phyloP scores from a whole-genome alignment of 2,329 filamentous ascomycete species.

The Xylariaceae sp. region DNA sequence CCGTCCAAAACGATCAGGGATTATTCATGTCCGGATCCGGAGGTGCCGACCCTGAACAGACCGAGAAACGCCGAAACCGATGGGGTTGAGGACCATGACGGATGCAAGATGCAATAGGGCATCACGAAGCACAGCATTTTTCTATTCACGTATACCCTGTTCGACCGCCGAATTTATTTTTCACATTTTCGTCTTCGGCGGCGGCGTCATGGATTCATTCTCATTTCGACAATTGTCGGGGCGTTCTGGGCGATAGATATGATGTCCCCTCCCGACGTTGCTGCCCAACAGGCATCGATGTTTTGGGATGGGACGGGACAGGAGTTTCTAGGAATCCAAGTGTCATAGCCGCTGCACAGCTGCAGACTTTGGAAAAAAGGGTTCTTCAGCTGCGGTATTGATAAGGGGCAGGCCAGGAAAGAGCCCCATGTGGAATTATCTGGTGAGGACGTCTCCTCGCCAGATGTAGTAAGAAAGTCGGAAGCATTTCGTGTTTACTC shows the following conservation, averaged over 20 bases:
- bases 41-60: conserved; percentile 32
- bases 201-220: conserved; percentile 11
- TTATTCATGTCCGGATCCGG: conserved; percentile 36
- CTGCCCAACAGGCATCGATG: background rate
- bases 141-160: background rate
- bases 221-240: conserved; percentile 7
- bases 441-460: background rate
- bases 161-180: conserved; percentile 1
- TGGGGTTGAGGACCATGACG: conserved; percentile 32
- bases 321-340: conserved; percentile 6
- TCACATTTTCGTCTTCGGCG: background rate
- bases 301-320: background rate
- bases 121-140: background rate
- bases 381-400: background rate
- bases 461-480: background rate
- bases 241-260: conserved; percentile 12
- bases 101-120: background rate
- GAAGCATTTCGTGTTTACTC: background rate
- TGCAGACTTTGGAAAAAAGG: conserved; percentile 1
- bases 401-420: background rate
- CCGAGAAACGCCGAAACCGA: conserved; percentile 43
- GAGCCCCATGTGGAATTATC: background rate
- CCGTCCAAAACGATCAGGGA: conserved; percentile 30
- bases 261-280: background rate
- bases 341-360: background rate